A percentile compares a stretch with the other conserved stretches of the same genome.
Evolutionary conservation across 2,329 filamentous ascomycete species (phyloP).

Genomic region (Phialophora verrucosa): DNA sequence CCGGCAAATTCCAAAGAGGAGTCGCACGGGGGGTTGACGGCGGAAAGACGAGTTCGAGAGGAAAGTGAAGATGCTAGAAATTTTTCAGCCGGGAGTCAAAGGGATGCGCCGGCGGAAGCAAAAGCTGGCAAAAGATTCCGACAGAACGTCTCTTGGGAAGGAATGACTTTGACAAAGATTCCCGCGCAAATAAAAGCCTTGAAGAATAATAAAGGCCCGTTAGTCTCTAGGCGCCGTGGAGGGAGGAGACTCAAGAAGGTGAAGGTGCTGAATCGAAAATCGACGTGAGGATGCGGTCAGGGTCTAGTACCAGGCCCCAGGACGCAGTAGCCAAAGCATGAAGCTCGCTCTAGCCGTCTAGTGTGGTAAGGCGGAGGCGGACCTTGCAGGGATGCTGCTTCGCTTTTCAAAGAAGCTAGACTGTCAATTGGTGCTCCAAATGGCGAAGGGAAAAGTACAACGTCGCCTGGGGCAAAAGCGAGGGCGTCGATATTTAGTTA

Average conservation of each 20-base stretch:
- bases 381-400: conserved; percentile 13
- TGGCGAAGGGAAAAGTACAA: neutral
- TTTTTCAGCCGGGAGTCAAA: neutral
- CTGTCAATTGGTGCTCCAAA: conserved; percentile 13
- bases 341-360: conserved; percentile 21
- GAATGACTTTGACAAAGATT: neutral
- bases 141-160: neutral
- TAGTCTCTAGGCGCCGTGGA: neutral
- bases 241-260: conserved; percentile 4
- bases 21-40: neutral
- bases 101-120: too few relatives aligned
- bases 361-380: conserved; percentile 28
- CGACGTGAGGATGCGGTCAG: conserved; percentile 19
- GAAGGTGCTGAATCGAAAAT: neutral
- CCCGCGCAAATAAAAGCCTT: neutral
- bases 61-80: neutral
- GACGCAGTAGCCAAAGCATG: conserved; percentile 22
- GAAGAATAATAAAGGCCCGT: neutral
- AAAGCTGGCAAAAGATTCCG: neutral
- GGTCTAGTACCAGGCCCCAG: conserved; percentile 24
- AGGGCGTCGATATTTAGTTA: neutral
- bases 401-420: conserved; percentile 7
- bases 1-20: conserved; percentile 6
- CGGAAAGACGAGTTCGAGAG: neutral
- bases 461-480: neutral